Percentiles rank a stretch among this genome's conserved stretches.
These are phyloP conservation scores for Rhizomucor pusillus DNA, from an alignment of 371 early-diverging fungal species.

Conservation along the genomic window DNA sequence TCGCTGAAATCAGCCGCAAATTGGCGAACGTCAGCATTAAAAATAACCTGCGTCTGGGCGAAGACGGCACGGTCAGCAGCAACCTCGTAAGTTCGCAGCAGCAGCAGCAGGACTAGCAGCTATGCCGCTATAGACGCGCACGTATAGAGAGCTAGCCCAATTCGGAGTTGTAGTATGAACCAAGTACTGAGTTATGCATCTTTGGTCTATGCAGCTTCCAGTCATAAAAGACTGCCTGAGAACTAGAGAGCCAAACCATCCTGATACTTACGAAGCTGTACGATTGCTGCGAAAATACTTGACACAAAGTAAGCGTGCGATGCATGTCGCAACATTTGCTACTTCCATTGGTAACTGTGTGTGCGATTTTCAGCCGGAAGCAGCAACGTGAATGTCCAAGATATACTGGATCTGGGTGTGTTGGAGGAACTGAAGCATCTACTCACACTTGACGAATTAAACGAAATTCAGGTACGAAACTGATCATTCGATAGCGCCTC, in stretches of 20 bases:
- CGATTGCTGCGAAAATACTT: slow-evolving; percentile 35
- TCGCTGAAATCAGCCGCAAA: slow-evolving; percentile 41
- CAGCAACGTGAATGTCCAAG: too few relatives aligned
- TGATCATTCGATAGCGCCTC: too few relatives aligned
- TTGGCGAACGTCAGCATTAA: slow-evolving; percentile 36
- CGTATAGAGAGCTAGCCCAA: slow-evolving; percentile 3
- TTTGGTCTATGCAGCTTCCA: slow-evolving; percentile 17
- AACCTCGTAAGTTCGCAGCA: slow-evolving; percentile 21
- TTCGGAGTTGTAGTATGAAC: slow-evolving; percentile 4
- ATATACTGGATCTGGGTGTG: too few relatives aligned
- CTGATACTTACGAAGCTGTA: slow-evolving; percentile 15
- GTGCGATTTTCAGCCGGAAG: too few relatives aligned
- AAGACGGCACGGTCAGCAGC: slow-evolving; percentile 20
- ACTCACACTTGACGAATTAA: not conserved
- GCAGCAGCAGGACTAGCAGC: too few relatives aligned
- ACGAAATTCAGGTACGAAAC: not conserved
- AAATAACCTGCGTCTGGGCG: slow-evolving; percentile 16
- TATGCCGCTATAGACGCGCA: too few relatives aligned
- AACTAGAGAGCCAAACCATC: slow-evolving; percentile 5
- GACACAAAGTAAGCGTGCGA: slow-evolving; percentile 49
- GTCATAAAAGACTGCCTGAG: slow-evolving; percentile 13
- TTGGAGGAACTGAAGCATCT: too few relatives aligned
- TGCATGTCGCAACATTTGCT: too few relatives aligned
- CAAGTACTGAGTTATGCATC: too few relatives aligned
- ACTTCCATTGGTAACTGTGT: too few relatives aligned